These are phyloP conservation scores for Chytriomyces sp. DNA, from an alignment of 192 early-diverging fungal genomes.

Conservation along the genomic window DNA sequence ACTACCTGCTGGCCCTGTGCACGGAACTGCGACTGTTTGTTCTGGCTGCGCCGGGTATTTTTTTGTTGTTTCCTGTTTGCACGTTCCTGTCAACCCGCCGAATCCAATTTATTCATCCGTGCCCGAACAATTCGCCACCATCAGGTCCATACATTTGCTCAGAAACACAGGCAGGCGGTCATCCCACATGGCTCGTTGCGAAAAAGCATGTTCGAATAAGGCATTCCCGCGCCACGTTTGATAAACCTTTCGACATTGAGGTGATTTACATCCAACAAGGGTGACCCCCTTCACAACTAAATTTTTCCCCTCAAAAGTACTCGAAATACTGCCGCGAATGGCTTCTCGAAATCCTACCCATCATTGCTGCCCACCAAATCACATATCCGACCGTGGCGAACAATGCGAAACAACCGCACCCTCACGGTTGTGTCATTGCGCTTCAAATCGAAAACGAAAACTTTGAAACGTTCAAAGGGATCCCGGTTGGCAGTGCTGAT, in stretches of 20 bases:
- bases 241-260: conserved; percentile 69
- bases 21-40: conserved; percentile 77
- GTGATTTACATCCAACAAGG: neutral
- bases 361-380: conserved; percentile 79
- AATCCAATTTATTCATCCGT: neutral
- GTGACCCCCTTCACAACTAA: neutral
- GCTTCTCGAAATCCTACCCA: conserved; percentile 74
- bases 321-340: conserved; percentile 76
- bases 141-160: conserved; percentile 70
- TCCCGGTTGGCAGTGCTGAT: conserved; percentile 78
- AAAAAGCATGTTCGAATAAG: conserved; percentile 74
- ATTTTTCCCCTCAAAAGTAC: conserved; percentile 49
- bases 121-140: neutral
- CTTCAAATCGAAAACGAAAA: conserved; percentile 86
- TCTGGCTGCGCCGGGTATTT: conserved; percentile 73
- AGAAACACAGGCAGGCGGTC: conserved; percentile 72
- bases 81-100: neutral
- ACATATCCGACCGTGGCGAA: conserved; percentile 36
- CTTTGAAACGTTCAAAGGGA: conserved; percentile 60
- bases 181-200: conserved; percentile 81
- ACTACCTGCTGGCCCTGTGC: conserved; percentile 71
- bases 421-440: conserved; percentile 72
- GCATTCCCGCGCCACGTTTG: conserved; percentile 68
- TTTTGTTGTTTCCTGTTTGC: too few species aligned
- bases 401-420: conserved; percentile 30